A percentile compares a stretch with the other conserved stretches of the same genome.
These are phyloP conservation scores for Sporothrix sp. DNA, from an alignment of 2,329 filamentous ascomycete genomes.

Conservation along the genomic window DNA sequence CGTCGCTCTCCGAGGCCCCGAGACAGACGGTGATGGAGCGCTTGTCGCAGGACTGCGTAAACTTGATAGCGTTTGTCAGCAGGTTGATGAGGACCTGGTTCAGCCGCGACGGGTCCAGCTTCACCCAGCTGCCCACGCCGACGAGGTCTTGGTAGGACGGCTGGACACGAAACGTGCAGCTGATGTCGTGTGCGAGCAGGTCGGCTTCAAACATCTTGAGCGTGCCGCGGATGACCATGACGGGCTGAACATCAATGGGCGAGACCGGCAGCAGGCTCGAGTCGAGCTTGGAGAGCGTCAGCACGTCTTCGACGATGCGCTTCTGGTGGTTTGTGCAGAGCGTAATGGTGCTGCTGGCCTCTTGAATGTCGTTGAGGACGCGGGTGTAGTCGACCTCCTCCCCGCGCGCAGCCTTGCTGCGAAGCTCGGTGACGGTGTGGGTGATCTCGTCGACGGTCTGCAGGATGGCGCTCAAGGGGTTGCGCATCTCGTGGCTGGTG, in stretches of 20 bases:
- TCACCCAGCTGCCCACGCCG: constrained; percentile 56
- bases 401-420: constrained; percentile 14
- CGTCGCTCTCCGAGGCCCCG: constrained; percentile 41
- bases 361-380: constrained; percentile 48
- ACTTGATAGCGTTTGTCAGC: constrained; percentile 58
- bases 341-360: constrained; percentile 73
- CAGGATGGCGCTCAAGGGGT: constrained; percentile 63
- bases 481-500: constrained; percentile 67
- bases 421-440: constrained; percentile 37
- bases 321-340: constrained; percentile 75
- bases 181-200: constrained; percentile 60
- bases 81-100: constrained; percentile 68
- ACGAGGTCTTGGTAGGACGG: constrained; percentile 52
- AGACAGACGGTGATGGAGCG: constrained; percentile 54
- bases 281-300: constrained; percentile 66
- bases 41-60: constrained; percentile 50
- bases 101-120: constrained; percentile 63
- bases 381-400: constrained; percentile 20
- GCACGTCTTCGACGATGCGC: constrained; percentile 61
- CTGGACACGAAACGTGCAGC: constrained; percentile 59
- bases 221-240: constrained; percentile 53
- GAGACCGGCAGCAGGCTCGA: constrained; percentile 63
- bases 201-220: constrained; percentile 74
- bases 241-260: constrained; percentile 57
- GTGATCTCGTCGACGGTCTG: constrained; percentile 68